phyloP scores from a whole-genome alignment of 345 rosid genomes.

The Eucalyptus victrix region DNA sequence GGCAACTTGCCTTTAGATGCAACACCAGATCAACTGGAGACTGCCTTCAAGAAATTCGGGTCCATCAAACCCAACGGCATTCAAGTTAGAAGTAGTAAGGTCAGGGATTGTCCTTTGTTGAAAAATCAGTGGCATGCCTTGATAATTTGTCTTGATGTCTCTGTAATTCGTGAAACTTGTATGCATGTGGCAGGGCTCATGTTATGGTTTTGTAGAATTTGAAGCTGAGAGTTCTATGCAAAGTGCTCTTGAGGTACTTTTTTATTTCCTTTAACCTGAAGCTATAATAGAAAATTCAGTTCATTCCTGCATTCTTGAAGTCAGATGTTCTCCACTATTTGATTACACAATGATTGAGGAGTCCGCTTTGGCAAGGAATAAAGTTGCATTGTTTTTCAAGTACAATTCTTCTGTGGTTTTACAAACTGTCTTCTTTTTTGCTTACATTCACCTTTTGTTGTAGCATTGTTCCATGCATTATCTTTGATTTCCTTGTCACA shows the following conservation, averaged over 20 bases:
- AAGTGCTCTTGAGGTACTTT: constrained; percentile 48
- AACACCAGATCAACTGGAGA: constrained; percentile 25
- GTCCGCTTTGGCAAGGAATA: neutral
- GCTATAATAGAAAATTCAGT: neutral
- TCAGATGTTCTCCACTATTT: neutral
- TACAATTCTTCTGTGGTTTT: neutral
- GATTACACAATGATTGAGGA: neutral
- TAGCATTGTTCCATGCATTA: neutral
- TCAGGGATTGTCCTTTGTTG: neutral
- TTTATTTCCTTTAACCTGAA: neutral
- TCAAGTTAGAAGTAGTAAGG: constrained; percentile 66
- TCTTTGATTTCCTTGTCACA: neutral
- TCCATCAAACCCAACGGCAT: constrained; percentile 39
- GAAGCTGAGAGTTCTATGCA: constrained; percentile 55
- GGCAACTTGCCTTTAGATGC: constrained; percentile 55
- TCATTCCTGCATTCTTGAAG: neutral
- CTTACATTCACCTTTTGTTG: neutral
- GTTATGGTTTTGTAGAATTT: constrained; percentile 80
- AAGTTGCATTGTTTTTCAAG: neutral
- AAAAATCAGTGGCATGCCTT: neutral
- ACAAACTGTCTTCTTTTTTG: neutral
- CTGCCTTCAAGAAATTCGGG: constrained; percentile 32
- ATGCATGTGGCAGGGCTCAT: constrained; percentile 11
- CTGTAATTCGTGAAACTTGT: neutral
- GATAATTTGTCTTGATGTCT: neutral